Evolutionary conservation across 371 early-diverging fungal species (phyloP), one percentile per base, ranked within the genome.

Genomic region (Mucor circinelloides): DNA sequence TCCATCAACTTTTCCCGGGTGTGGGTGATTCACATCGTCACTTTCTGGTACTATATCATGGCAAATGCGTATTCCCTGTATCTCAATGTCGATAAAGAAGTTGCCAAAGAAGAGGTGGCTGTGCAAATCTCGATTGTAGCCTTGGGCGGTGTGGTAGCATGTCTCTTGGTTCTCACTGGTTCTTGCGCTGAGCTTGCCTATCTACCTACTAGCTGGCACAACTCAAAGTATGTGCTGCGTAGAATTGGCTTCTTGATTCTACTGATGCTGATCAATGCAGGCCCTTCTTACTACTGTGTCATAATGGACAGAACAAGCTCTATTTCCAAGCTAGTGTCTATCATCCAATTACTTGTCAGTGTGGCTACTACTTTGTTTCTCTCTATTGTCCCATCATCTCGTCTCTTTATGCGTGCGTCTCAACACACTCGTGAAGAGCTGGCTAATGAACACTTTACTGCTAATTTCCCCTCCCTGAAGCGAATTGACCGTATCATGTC

Each of bases 1-100:
- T 85, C 93, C 40, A 88, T 91, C 72, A 96, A 95, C 77, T 96
- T 95, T 63, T 85, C 91, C 12, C 90, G 95, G 23, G 84, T 95
- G 21, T 95, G 95, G 96, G 91, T 93, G 52, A 89, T 95, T 72
- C 95, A 95, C 69, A 80, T 94, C 34, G 87, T 89, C 2, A 81
- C 91, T 15, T 95, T 93, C 73, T 94, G 90, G 83, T 94, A 92
- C 83, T 93, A 91, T 73, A 90, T 90, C 31, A 86, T 89, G 65
- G 90, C 87, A 65, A 90, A 91, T 65, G 89, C 91, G 4, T 85
- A 89, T 38, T 88, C 91, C 34, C 59, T 94, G 8, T 92, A 93
- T 70, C 66, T 82, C 15, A 69, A 78, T 63, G 64, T 70, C 55
- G 78, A 82, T 17, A 74, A 78, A 36, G 77, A 78, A 19, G 71